Conservation (phyloP, 441 rosid species). For the Lepidium campestre region DNA sequence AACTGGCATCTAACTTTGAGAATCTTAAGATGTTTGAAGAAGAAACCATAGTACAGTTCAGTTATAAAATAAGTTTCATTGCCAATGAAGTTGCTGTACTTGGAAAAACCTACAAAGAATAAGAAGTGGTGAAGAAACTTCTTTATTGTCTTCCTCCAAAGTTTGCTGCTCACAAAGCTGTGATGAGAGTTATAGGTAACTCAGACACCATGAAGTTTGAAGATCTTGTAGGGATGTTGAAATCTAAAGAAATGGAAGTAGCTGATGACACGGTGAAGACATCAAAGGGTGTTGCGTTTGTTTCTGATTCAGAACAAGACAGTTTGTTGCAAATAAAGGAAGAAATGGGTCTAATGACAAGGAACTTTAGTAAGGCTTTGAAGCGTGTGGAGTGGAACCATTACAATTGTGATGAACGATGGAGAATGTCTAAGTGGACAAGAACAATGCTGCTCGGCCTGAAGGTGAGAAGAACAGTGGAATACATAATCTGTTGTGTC, state of each 20-base stretch:
- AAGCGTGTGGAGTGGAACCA: neutral
- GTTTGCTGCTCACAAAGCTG: neutral
- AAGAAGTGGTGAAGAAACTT: neutral
- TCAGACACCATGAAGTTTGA: neutral
- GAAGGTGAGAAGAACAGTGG: too few relatives aligned
- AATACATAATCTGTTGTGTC: neutral
- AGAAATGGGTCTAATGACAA: neutral
- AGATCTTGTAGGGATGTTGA: neutral
- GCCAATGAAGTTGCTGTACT: neutral
- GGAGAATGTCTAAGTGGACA: neutral
- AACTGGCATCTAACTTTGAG: neutral
- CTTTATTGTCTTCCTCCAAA: neutral
- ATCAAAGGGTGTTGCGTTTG: neutral
- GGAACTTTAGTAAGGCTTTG: neutral
- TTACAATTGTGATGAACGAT: fast-evolving
- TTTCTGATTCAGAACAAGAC: neutral
- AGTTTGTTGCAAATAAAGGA: neutral
- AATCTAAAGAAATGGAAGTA: neutral
- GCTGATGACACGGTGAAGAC: neutral
- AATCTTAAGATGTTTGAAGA: neutral
- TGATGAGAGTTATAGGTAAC: neutral
- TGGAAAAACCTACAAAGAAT: neutral
- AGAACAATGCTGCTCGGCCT: neutral
- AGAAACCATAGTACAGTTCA: neutral
- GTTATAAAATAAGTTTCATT: neutral